These are phyloP conservation scores for Candida sp. DNA, from an alignment of 1,139 yeast species.

Conservation along the genomic window DNA sequence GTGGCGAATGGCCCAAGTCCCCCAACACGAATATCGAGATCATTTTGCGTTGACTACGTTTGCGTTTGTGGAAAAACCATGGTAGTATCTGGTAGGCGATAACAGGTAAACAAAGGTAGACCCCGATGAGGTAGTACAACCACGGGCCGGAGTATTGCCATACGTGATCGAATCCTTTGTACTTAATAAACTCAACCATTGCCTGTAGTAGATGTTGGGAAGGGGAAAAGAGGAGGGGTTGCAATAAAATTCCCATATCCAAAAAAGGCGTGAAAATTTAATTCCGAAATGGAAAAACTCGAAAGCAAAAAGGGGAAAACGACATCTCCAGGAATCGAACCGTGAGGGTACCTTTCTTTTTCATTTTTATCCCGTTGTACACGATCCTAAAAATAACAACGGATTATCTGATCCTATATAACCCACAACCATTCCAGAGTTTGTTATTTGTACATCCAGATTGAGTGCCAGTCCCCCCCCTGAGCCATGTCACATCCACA, in stretches of 20 bases:
- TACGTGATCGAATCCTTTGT: constrained; percentile 31
- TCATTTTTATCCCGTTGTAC: too few relatives aligned
- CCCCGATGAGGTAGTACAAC: constrained; percentile 39
- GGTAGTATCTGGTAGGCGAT: constrained; percentile 42
- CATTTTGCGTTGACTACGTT: constrained; percentile 40
- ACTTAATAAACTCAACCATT: constrained; percentile 17
- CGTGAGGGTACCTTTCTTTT: too few relatives aligned
- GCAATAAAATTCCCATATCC: not conserved
- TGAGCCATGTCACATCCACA: constrained; percentile 1
- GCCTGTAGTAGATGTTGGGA: not conserved
- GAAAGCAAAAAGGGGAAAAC: too few relatives aligned
- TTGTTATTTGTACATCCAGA: constrained; percentile 1
- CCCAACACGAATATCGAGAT: constrained; percentile 87
- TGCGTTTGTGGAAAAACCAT: constrained; percentile 21
- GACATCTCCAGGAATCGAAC: too few relatives aligned
- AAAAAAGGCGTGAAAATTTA: not conserved
- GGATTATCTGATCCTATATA: not conserved
- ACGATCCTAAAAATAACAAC: too few relatives aligned
- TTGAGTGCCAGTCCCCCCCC: not conserved
- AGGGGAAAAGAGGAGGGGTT: not conserved
- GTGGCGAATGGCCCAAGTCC: constrained; percentile 93
- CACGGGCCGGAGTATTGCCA: constrained; percentile 38
- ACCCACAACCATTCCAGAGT: not conserved
- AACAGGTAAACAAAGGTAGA: constrained; percentile 40
- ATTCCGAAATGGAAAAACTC: too few relatives aligned